These are phyloP conservation scores for Polychaeton citri DNA, from an alignment of 2,329 filamentous ascomycete species.

Conservation along the genomic window DNA sequence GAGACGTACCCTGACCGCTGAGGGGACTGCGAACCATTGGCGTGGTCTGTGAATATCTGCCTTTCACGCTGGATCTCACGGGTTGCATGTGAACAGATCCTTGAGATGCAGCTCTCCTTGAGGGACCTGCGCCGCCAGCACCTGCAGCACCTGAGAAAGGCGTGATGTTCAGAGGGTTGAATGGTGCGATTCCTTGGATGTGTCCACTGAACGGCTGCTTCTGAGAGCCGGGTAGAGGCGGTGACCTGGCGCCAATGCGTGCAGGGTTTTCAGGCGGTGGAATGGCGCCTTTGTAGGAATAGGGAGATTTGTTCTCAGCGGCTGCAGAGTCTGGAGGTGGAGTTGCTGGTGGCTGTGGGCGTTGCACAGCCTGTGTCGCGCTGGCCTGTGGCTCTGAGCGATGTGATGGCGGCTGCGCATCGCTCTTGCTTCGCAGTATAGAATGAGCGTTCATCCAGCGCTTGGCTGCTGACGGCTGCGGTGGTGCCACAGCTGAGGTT, in stretches of 20 bases:
- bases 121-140: no score
- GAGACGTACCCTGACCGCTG: slow-evolving; percentile 13
- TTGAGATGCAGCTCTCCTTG: no score
- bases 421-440: not conserved
- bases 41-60: not conserved
- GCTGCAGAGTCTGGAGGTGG: not conserved
- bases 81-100: no score
- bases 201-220: not conserved
- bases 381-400: not conserved
- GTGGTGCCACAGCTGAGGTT: not conserved
- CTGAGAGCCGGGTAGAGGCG: not conserved
- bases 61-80: no score
- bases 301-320: slow-evolving; percentile 4
- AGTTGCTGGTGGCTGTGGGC: not conserved
- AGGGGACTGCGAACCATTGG: slow-evolving; percentile 9
- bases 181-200: not conserved
- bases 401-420: not conserved
- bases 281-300: slow-evolving; percentile 16
- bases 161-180: not conserved
- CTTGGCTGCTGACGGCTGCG: not conserved
- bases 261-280: slow-evolving; percentile 7
- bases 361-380: not conserved
- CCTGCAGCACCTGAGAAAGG: not conserved
- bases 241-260: not conserved
- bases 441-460: not conserved